phyloP scores from a whole-genome alignment of 2,329 filamentous ascomycete genomes.

The Arthrobotrys sinensis region DNA sequence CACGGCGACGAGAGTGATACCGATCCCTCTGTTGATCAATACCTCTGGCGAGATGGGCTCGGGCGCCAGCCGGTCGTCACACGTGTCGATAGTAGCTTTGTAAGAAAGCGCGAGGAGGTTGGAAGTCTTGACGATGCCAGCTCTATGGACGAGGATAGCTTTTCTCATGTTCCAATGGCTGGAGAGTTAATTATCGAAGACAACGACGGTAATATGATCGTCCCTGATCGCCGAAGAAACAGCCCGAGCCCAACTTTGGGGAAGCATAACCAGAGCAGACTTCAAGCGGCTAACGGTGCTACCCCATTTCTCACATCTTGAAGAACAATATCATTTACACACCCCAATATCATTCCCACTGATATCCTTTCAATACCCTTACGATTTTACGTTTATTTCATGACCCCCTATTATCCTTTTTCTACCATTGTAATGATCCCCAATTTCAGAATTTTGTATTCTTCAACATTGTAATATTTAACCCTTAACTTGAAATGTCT shows the following conservation, averaged over 20 bases:
- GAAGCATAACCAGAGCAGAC: slow-evolving; percentile 38
- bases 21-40: slow-evolving; percentile 46
- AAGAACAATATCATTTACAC: neutral
- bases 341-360: too few relatives aligned
- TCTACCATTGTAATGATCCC: slow-evolving; percentile 19
- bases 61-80: slow-evolving; percentile 52
- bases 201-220: slow-evolving; percentile 59
- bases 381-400: slow-evolving; percentile 43
- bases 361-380: slow-evolving; percentile 9
- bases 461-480: slow-evolving; percentile 35
- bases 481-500: slow-evolving; percentile 34
- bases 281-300: slow-evolving; percentile 36
- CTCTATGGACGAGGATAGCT: slow-evolving; percentile 40
- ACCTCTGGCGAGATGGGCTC: slow-evolving; percentile 49
- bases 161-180: slow-evolving; percentile 35
- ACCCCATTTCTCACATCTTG: slow-evolving; percentile 41
- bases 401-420: slow-evolving; percentile 5
- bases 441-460: slow-evolving; percentile 8
- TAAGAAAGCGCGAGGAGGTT: slow-evolving; percentile 50
- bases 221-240: slow-evolving; percentile 51
- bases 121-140: slow-evolving; percentile 54
- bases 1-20: slow-evolving; percentile 45
- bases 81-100: slow-evolving; percentile 57
- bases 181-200: slow-evolving; percentile 57
- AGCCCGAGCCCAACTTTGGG: slow-evolving; percentile 57